phyloP scores from a whole-genome alignment of 495 filamentous ascomycete genomes.

The Xeromyces bisporus region DNA sequence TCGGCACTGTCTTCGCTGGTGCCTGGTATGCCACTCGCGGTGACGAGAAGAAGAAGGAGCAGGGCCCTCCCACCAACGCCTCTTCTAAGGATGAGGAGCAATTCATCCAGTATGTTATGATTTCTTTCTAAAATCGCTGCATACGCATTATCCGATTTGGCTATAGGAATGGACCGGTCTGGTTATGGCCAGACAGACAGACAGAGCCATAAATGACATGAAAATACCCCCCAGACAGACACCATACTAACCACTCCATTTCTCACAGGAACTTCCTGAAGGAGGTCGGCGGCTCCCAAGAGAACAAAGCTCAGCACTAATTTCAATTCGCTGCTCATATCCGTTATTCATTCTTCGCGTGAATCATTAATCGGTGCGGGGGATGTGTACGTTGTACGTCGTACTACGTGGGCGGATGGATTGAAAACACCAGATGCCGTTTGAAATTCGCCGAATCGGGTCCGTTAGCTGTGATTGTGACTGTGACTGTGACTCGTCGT shows the following conservation, averaged over 20 bases:
- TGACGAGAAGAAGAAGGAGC: constrained; percentile 38
- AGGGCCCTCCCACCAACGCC: constrained; percentile 69
- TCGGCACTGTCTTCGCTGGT: constrained; percentile 48
- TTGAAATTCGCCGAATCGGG: too few species aligned
- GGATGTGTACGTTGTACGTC: too few species aligned
- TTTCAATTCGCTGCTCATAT: too few species aligned
- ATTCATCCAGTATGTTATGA: constrained; percentile 75
- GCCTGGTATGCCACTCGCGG: constrained; percentile 39
- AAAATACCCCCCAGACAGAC: constrained; percentile 1
- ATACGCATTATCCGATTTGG: neutral
- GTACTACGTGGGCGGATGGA: too few species aligned
- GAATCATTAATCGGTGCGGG: too few species aligned
- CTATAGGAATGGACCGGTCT: neutral
- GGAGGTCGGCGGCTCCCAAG: constrained; percentile 47
- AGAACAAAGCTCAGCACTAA: constrained; percentile 54
- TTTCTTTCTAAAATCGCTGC: neutral
- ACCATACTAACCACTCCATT: neutral
- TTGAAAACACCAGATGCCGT: too few species aligned
- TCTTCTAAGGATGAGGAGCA: constrained; percentile 82
- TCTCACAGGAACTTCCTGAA: constrained; percentile 58
- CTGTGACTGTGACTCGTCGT: too few species aligned
- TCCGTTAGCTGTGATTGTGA: too few species aligned
- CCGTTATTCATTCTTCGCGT: too few species aligned
- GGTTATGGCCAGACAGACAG: constrained; percentile 3
- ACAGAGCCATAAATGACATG: neutral